These are phyloP conservation scores for Rhodotorula sp. DNA, from an alignment of 1,284 basidiomycete genomes.

Conservation along the genomic window DNA sequence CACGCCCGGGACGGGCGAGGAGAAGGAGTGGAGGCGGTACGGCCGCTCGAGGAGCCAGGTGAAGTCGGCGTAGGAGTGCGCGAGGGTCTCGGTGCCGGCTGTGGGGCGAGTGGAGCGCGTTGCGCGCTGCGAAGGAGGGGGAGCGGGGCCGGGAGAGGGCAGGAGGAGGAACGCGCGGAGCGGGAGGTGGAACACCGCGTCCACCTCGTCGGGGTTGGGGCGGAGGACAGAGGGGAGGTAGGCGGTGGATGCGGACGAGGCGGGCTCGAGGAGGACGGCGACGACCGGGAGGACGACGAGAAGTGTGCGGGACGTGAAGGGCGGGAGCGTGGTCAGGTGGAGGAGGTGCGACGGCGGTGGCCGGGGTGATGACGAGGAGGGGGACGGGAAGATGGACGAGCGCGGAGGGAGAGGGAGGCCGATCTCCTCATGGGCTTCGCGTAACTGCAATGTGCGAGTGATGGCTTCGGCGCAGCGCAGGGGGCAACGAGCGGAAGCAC, in stretches of 20 bases:
- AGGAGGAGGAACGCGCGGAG: constrained; percentile 23
- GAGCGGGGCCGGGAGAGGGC: background rate
- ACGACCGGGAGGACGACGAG: constrained; percentile 45
- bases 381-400: background rate
- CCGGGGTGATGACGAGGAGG: background rate
- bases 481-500: background rate
- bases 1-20: constrained; percentile 1
- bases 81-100: background rate
- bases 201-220: constrained; percentile 41
- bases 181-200: constrained; percentile 39
- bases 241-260: background rate
- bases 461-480: no score
- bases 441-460: constrained; percentile 17
- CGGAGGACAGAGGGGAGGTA: background rate
- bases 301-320: constrained; percentile 44
- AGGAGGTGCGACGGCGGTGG: constrained; percentile 11
- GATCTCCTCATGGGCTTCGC: constrained; percentile 46
- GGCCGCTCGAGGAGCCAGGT: constrained; percentile 31
- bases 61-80: constrained; percentile 31
- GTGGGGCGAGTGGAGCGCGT: background rate
- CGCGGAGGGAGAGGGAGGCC: constrained; percentile 17
- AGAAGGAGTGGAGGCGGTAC: constrained; percentile 43
- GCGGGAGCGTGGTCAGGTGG: constrained; percentile 40
- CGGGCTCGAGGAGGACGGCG: constrained; percentile 28
- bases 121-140: background rate